Base-by-base conservation (phyloP, 345 rosid genomes). In the Microthlaspi erraticum region DNA sequence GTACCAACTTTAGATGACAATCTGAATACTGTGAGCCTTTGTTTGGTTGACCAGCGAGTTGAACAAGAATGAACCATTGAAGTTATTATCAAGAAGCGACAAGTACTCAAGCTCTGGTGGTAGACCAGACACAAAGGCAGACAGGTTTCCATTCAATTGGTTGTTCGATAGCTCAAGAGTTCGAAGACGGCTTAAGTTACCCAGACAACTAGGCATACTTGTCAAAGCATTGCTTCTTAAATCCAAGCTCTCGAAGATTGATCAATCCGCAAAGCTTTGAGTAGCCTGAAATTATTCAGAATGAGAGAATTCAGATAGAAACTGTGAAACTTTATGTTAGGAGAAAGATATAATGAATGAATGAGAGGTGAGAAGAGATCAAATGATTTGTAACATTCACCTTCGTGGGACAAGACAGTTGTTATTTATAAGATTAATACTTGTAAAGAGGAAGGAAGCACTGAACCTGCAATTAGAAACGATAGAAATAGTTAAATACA, bases 161-260 rank as follows among this genome's bases (percentile, higher is more conserved):
- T 74, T 74, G 7, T 0, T 0, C n/a, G 68, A 66, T 6, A 74
- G 53, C 33, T 66, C 63, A 49, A 74, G 60, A 32, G 60, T 54
- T 51, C 41, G 61, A 51, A 74, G 73, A 46, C 29, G 37, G 3
- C 20, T 66, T 62, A 74, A 36, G 67, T 67, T 74, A 32, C 9
- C 5, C 0, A 74, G 20, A 32, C 78, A 74, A 3, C 42, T 0
- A 41, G 78, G 78, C 10, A 42, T 1, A 19, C 14, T 55, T 16
- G 33, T 19, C 19, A 74, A 66, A 17, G 46, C 17, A 68, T 74
- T 66, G 13, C 0, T 0, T 3, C 68, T 51, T 13, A 74, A 54
- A 67, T 60, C 57, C 11, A 66, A n/a, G 59, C 55, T 74, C 72
- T 2, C 11, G 4, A 0, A 74, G 68, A 19, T 58, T 0, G 6